Base-by-base conservation (phyloP, 257 asterid genomes). In the Cinchona pubescens region DNA sequence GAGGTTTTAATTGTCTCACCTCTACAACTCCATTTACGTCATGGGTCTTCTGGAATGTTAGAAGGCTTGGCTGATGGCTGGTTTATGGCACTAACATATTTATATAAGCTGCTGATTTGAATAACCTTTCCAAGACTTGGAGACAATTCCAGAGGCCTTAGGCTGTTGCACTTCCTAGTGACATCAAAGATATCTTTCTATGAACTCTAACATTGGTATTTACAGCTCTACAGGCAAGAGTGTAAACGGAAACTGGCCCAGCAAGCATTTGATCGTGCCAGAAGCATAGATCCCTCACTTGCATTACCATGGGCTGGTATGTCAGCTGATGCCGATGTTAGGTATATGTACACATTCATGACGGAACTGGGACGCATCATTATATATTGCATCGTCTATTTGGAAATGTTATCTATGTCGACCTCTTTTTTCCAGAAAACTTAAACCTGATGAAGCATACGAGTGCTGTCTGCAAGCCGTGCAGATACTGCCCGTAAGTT, bases 231-330 rank as follows among this genome's bases (percentile, higher is more conserved):
- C 76, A 87, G 98, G 82, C 74, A 75, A 79, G 94, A 81, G 79
- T 97, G 90, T 60, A 72, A 90, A 87, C 83, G 77, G 72, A 89
- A 85, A 79, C 78, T 91, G 83, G 98, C 97, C n/a, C 97, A 89
- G 81, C 92, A 82, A 83, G 96, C 99, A 78, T 92, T 94, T 84
- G 98, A 94, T 84, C 92, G 86, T 79, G 98, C 99, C 65, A 89
- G 99, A 87, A 95, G 99, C 82, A 95, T 95, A 83, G 99, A 95
- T 83, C 99, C 98, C 74, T 86, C 96, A 56, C 97, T 95, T 83
- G 91, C 97, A 69, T 79, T 95, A 81, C 97, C 99, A 25, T 95
- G 99, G 98, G 97, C 98, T 70, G 98, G 99, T 84, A 95, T 95
- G 98, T 86, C 99, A 37, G 99, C 99, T 71, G 99, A 95, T 92